Conservation (phyloP, 345 rosid genomes). For the Luvunga scandens region DNA sequence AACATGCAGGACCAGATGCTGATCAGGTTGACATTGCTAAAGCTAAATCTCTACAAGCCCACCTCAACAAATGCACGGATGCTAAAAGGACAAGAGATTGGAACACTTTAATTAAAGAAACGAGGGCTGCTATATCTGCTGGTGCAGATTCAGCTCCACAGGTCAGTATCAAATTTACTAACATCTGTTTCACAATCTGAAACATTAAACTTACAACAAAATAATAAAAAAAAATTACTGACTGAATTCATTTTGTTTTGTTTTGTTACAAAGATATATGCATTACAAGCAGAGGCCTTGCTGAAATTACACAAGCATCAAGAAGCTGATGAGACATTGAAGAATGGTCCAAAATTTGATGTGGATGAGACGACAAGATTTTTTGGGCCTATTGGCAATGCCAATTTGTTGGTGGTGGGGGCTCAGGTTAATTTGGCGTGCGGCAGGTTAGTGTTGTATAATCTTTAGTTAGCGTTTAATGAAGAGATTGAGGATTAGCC, state of each 20-base stretch:
- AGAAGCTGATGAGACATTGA: constrained; percentile 66
- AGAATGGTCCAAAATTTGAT: constrained; percentile 54
- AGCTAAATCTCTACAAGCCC: constrained; percentile 54
- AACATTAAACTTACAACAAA: neutral
- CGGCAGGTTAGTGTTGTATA: constrained; percentile 64
- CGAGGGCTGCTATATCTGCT: constrained; percentile 47
- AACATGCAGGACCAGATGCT: constrained; percentile 83
- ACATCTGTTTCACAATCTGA: neutral
- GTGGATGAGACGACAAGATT: constrained; percentile 60
- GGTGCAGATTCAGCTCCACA: constrained; percentile 94
- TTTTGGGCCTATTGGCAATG: constrained; percentile 71
- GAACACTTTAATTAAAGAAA: constrained; percentile 58
- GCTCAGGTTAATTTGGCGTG: constrained; percentile 81
- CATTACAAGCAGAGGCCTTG: constrained; percentile 91
- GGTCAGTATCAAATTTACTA: constrained; percentile 25
- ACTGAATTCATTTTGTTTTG: neutral
- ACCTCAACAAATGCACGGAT: constrained; percentile 66
- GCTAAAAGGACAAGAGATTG: constrained; percentile 67
- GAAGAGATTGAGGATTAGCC: neutral
- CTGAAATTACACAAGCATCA: constrained; percentile 70
- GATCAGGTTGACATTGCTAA: constrained; percentile 70
- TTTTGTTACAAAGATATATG: constrained; percentile 42
- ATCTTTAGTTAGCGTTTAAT: neutral
- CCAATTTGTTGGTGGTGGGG: constrained; percentile 62
- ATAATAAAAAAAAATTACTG: neutral